A percentile compares a stretch with the other conserved stretches of the same genome.
Evolutionary conservation across 805 yeast genomes (phyloP).

Genomic region (Ogataea philodendri): DNA sequence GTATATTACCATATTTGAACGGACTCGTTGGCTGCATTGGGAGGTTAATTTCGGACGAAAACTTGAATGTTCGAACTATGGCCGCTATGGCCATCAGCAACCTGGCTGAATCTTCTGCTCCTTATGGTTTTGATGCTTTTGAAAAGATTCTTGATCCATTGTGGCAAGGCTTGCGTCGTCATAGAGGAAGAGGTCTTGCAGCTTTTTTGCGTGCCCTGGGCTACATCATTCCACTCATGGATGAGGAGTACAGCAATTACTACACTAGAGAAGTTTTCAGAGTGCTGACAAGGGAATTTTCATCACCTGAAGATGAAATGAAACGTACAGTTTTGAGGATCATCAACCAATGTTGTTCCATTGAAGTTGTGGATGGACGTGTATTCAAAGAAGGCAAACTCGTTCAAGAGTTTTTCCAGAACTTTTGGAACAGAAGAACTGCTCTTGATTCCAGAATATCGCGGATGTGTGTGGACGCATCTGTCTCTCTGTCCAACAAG

Average conservation of each 20-base stretch:
- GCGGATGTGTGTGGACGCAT: slow-evolving; percentile 67
- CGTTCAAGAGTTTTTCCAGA: slow-evolving; percentile 58
- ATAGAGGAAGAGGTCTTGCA: slow-evolving; percentile 75
- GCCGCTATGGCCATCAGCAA: slow-evolving; percentile 72
- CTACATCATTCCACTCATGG: slow-evolving; percentile 80
- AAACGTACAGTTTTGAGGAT: slow-evolving; percentile 67
- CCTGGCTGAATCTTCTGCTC: slow-evolving; percentile 77
- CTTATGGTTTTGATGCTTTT: slow-evolving; percentile 89
- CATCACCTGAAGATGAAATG: slow-evolving; percentile 87
- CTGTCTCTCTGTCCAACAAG: slow-evolving; percentile 61
- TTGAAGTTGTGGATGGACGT: slow-evolving; percentile 53
- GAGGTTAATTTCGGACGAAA: slow-evolving; percentile 63
- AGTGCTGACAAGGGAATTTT: slow-evolving; percentile 67
- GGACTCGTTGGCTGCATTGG: slow-evolving; percentile 61
- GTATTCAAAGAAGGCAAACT: slow-evolving; percentile 49
- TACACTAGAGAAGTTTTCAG: slow-evolving; percentile 73
- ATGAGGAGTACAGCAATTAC: slow-evolving; percentile 72
- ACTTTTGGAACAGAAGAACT: slow-evolving; percentile 79
- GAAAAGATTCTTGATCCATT: slow-evolving; percentile 69
- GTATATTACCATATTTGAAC: slow-evolving; percentile 69
- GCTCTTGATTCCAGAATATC: slow-evolving; percentile 65
- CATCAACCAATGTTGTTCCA: slow-evolving; percentile 61
- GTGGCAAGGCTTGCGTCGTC: slow-evolving; percentile 76
- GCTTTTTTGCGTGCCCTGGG: slow-evolving; percentile 78
- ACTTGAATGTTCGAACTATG: slow-evolving; percentile 60